Evolutionary conservation across 2,329 filamentous ascomycete species (phyloP), one percentile per base, ranked within the genome.

Genomic region (Aspergillus neoniger): DNA sequence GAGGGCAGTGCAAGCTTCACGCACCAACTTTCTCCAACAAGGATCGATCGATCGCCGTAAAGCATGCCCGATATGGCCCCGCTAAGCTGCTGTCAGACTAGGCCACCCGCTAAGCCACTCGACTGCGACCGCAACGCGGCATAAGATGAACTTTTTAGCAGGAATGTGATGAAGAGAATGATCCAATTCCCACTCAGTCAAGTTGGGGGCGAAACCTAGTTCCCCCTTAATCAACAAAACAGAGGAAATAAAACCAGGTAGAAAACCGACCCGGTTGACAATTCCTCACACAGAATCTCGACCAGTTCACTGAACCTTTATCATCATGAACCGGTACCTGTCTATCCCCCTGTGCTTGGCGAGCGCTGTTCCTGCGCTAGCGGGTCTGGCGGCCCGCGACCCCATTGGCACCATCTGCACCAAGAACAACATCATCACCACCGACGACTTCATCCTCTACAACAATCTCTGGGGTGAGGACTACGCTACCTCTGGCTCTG

Each of bases 401-500:
- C 23, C 53, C 23, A 55, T 55, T 12, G 39, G 12, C 17, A 47
- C 39, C 39, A 55, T 55, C 25, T 55, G 53, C 39, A 55, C 53
- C n/a, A 14, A 55, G 53, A 55, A 68, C 51, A 74, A 68, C 38
- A 70, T 69, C 15, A 55, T 73, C 2, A 53, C 68, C 5, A 75
- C 72, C 2, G 74, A 72, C 28, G 69, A 66, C 19, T 82, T 80
- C 69, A 80, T 73, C 48, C 66, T 82, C 57, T 81, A 81, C 72
- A 79, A 82, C 70, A 80, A 82, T 69, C 77, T 80, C 57, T 82
- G 80, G 80, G 79, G 79, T 12, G 50, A 70, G 30, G 60, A 61
- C 1, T 44, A 72, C 17, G 74, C 69, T 3, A 55, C 53, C 17
- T 59, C 61, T 12, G 77, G 77, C 48, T 71, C 67, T 36, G 77